phyloP scores from a whole-genome alignment of 2,329 filamentous ascomycete genomes.

The Penicillium rolfsii region DNA sequence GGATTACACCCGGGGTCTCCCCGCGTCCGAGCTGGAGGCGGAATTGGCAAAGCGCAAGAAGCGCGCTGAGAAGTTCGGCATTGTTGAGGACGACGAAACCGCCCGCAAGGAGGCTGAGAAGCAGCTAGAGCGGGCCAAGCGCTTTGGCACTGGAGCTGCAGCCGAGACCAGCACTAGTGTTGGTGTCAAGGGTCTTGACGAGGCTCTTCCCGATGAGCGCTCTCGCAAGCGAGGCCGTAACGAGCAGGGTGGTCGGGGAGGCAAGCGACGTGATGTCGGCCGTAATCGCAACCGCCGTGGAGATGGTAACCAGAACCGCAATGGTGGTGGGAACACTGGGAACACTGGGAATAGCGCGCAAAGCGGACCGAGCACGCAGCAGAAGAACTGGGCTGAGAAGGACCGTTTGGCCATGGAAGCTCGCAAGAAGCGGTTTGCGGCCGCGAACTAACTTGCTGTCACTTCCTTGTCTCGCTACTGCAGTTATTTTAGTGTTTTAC shows the following conservation, averaged over 20 bases:
- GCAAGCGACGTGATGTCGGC: constrained; percentile 47
- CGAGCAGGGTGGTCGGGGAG: constrained; percentile 44
- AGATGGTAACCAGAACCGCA: constrained; percentile 29
- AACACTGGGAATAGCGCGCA: constrained; percentile 23
- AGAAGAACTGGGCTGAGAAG: constrained; percentile 42
- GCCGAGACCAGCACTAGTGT: constrained; percentile 21
- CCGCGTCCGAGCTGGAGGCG: constrained; percentile 49
- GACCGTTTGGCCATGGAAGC: constrained; percentile 51
- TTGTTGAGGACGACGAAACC: constrained; percentile 45
- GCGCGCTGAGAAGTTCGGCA: constrained; percentile 54
- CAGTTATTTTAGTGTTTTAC: constrained; percentile 15
- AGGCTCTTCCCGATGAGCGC: constrained; percentile 49
- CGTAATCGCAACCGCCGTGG: constrained; percentile 36
- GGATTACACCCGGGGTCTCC: constrained; percentile 48
- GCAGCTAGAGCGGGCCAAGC: constrained; percentile 51
- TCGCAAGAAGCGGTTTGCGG: constrained; percentile 52
- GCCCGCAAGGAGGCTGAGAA: constrained; percentile 49
- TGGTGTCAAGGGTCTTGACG: constrained; percentile 49
- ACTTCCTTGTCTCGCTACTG: not conserved
- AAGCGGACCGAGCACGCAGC: constrained; percentile 12
- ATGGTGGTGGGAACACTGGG: constrained; percentile 20
- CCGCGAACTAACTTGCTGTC: constrained; percentile 30
- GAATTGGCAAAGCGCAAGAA: constrained; percentile 54
- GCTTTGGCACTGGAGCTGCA: constrained; percentile 45
- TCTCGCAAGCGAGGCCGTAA: constrained; percentile 48